Conservation (phyloP, 1,139 yeast species). For the Debaryomyces robertsiae region DNA sequence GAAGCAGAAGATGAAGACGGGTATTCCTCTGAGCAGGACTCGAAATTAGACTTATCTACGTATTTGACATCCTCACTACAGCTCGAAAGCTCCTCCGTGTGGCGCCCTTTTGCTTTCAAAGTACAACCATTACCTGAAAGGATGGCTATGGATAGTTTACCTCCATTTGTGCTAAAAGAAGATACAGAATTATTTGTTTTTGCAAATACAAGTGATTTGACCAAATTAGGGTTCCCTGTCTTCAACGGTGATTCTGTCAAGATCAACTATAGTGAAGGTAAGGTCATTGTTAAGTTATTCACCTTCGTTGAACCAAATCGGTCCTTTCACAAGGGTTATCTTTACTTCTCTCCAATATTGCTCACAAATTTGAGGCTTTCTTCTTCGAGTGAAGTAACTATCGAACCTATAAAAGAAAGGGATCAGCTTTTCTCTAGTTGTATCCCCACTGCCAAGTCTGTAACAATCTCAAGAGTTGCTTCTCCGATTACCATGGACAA, state of each 20-base stretch:
- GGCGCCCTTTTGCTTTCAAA: slow-evolving; percentile 16
- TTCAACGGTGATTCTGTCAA: slow-evolving; percentile 70
- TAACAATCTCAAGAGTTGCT: slow-evolving; percentile 66
- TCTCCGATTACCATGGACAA: slow-evolving; percentile 73
- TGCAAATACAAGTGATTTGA: slow-evolving; percentile 53
- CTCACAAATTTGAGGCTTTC: slow-evolving; percentile 51
- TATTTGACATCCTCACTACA: slow-evolving; percentile 38
- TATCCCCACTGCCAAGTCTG: slow-evolving; percentile 44
- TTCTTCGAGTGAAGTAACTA: slow-evolving; percentile 28
- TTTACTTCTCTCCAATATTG: slow-evolving; percentile 70
- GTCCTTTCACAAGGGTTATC: slow-evolving; percentile 33
- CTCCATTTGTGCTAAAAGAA: slow-evolving; percentile 37
- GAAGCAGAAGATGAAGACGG: slow-evolving; percentile 13
- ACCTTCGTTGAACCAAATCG: slow-evolving; percentile 67
- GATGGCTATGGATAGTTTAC: slow-evolving; percentile 28
- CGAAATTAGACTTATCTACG: slow-evolving; percentile 37
- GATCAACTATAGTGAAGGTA: slow-evolving; percentile 25
- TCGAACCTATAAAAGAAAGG: slow-evolving; percentile 23
- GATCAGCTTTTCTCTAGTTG: slow-evolving; percentile 23
- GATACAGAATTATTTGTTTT: slow-evolving; percentile 53
- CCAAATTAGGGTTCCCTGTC: slow-evolving; percentile 54
- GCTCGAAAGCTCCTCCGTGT: slow-evolving; percentile 18
- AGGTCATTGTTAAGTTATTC: slow-evolving; percentile 49
- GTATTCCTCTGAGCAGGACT: slow-evolving; percentile 10
- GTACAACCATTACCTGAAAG: slow-evolving; percentile 36